Evolutionary conservation across 306 rosid genomes (phyloP).

Genomic region (Rubus idaeus): DNA sequence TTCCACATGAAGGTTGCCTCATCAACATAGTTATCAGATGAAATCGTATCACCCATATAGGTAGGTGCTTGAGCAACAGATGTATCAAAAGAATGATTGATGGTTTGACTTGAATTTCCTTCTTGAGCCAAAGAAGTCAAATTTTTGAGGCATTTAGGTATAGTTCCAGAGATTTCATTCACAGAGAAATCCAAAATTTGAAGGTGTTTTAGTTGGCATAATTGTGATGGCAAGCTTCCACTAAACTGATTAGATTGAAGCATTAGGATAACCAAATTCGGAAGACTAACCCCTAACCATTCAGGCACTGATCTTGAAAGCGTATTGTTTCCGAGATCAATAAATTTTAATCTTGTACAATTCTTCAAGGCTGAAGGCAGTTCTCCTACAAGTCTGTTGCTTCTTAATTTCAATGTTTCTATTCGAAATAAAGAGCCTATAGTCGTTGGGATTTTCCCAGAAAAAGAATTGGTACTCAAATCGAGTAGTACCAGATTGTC

Average conservation of each 20-base stretch:
- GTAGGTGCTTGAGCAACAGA: background rate
- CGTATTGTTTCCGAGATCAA: constrained; percentile 11
- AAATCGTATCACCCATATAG: too few species aligned
- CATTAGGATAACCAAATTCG: background rate
- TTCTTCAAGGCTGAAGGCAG: constrained; percentile 3
- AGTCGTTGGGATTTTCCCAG: constrained; percentile 1
- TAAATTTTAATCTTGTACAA: background rate
- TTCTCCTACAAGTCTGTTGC: constrained; percentile 14
- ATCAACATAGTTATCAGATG: background rate
- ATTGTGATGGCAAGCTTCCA: background rate
- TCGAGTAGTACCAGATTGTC: background rate
- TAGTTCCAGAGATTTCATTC: background rate
- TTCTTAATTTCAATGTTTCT: background rate
- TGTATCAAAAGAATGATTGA: background rate
- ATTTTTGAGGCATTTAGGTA: constrained; percentile 10
- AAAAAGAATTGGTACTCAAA: background rate
- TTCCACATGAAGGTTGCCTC: background rate
- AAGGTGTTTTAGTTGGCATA: background rate
- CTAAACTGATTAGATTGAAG: constrained; percentile 1
- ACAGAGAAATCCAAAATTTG: constrained; percentile 11
- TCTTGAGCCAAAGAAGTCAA: background rate
- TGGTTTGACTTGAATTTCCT: background rate
- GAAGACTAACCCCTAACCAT: constrained; percentile 6
- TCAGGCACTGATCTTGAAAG: background rate
- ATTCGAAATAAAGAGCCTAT: background rate